Evolutionary conservation across 805 yeast genomes (phyloP), one percentile per base, ranked within the genome.

Genomic region (Lachancea dasiensis): DNA sequence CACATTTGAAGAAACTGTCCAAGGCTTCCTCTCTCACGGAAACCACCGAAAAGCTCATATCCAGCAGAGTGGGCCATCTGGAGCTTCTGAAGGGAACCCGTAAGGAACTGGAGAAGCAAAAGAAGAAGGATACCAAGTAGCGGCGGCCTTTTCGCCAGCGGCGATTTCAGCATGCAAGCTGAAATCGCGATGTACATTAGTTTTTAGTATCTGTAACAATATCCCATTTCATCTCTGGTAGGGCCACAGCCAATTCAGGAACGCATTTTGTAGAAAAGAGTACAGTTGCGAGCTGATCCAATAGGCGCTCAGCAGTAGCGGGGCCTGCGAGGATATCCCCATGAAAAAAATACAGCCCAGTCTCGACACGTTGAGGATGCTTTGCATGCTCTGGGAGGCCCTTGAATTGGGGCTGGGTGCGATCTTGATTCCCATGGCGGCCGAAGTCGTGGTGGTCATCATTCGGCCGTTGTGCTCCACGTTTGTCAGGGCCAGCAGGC

Each of bases 11-110:
- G 41, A 76, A 76, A 49, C 64, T 82, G 41, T 66, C 71, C 35
- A 81, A 79, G 58, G 67, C 70, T 27, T 56, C 63, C 19, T 65
- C 70, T 1, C 56, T 66, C 69, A 49, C 75, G 67, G 57, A 68
- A 63, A 55, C 75, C 3, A 90, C 97, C 3, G 98, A 90, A 63
- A 86, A 77, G 64, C 69, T 86, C 40, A 77, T 90, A 49, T 80
- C 97, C 2, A 72, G 94, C 40, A 74, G 90, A 58, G 97, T 90
- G 6, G 98, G 98, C 18, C 97, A 90, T 61, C 70, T 90, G 52
- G 98, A 90, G 64, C 59, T 90, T 27, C 67, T 90, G 47, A 87
- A 85, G 61, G 98, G 98, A 11, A 79, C 92, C 6, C 78, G 97
- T 68, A 77, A 94, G 64, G 77, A 83, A 51, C 42, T 85, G 13